Percentiles rank a stretch among this genome's conserved stretches.
phyloP scores from a whole-genome alignment of 306 rosid genomes.

The Vigna radiata region DNA sequence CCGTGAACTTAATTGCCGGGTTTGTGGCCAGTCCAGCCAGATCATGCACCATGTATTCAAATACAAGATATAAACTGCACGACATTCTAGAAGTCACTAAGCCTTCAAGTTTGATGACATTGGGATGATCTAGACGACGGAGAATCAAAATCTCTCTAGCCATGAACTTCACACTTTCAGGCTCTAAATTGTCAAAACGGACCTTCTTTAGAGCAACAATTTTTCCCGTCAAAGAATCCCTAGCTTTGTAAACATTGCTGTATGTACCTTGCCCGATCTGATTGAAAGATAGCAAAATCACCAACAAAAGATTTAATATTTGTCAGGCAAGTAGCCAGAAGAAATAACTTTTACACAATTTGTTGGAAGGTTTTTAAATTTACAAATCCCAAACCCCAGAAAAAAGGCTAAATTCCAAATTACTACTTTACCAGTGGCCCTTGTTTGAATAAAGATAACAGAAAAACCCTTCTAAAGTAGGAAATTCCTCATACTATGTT shows the following conservation, averaged over 20 bases:
- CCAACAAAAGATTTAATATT: conserved; percentile 38
- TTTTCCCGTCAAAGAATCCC: conserved; percentile 53
- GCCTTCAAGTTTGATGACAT: conserved; percentile 56
- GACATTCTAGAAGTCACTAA: conserved; percentile 61
- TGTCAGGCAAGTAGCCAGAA: not conserved
- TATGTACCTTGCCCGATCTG: conserved; percentile 63
- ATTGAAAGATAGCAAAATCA: conserved; percentile 37
- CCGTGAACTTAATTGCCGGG: conserved; percentile 55
- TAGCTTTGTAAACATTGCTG: conserved; percentile 59
- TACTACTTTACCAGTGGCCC: conserved; percentile 26
- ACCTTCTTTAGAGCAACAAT: conserved; percentile 60
- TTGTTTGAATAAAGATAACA: conserved; percentile 37
- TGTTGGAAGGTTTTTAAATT: conserved; percentile 11
- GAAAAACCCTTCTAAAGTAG: conserved; percentile 26
- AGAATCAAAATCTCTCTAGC: conserved; percentile 58
- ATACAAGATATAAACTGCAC: conserved; percentile 56
- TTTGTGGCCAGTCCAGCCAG: conserved; percentile 62
- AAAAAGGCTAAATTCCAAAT: conserved; percentile 1
- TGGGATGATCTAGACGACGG: conserved; percentile 60
- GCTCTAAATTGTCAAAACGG: conserved; percentile 59
- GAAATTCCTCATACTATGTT: conserved; percentile 18
- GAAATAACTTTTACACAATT: conserved; percentile 14
- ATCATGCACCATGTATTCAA: conserved; percentile 62
- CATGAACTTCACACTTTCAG: conserved; percentile 61
- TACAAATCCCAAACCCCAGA: conserved; percentile 1